Evolutionary conservation across 257 asterid species (phyloP), one percentile per base, ranked within the genome.

Genomic region (Gentiana macrophylla): DNA sequence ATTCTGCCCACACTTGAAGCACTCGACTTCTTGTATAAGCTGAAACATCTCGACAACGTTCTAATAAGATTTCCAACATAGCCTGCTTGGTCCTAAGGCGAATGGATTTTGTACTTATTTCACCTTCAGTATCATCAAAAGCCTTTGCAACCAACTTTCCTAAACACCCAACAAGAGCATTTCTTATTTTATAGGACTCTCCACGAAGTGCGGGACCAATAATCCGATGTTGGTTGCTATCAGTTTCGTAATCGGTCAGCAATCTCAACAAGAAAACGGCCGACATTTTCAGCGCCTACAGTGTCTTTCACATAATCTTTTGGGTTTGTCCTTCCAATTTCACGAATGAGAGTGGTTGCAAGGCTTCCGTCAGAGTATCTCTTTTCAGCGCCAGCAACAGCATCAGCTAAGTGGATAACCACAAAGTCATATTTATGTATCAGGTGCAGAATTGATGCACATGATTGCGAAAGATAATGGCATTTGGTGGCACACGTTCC

Each of bases 1-100:
- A 71, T 64, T 91, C 98, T 46, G 95, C 73, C 98, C 98, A 91
- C 24, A 87, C 97, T 77, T 91, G 98, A 77, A 87, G 98, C 63
- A 79, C 95, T 35, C 95, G 87, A 67, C 97, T 83, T 80, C 97
- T 83, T n/a, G 98, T 87, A 64, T 91, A 91, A 54, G 98, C 98
- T 35, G 98, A 84, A 56, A 85, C 84, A 66, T 91, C 98, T 68
- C 97, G 82, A 61, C 97, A 91, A n/a, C 98, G 82, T 66, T 91
- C 97, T 84, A 91, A 70, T 66, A 91, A 70, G 53, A 91, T 91
- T 71, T 91, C 97, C 77, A 91, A 65, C 98, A 91, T 91, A 58
- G 97, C 96, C 66, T 91, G 98, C 72, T 91, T 91, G 13, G 95
- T 85, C 53, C 94, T 77, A 55, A 91, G 93, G 53, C 94, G 94